Conservation (phyloP, 2,329 filamentous ascomycete genomes). For the Gyromitra esculenta region DNA sequence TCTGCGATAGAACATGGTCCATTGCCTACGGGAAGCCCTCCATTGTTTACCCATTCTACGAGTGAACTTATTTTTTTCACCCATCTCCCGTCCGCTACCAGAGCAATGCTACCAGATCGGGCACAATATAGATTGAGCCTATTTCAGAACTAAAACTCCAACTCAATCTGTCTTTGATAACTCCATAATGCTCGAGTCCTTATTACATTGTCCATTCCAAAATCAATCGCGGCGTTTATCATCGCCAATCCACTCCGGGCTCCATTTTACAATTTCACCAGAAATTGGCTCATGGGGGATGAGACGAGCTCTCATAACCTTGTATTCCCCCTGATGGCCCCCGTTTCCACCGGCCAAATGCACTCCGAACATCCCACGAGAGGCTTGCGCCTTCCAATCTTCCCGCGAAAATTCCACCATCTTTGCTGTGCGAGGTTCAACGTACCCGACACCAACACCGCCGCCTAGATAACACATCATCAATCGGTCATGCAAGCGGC, state of each 20-base stretch:
- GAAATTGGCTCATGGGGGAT: conserved; percentile 28
- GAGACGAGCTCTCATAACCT: background rate
- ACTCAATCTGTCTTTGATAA: background rate
- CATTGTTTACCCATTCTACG: background rate
- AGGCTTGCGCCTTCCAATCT: conserved; percentile 6
- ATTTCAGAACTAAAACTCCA: background rate
- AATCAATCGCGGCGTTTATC: conserved; percentile 17
- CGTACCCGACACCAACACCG: conserved; percentile 31
- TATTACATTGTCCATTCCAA: background rate
- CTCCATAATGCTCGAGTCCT: background rate
- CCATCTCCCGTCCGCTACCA: background rate
- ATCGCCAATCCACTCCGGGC: conserved; percentile 23
- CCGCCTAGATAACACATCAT: conserved; percentile 43
- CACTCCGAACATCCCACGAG: background rate
- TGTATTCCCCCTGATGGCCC: background rate
- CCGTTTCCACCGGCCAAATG: background rate
- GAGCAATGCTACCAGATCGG: background rate
- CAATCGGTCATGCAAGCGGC: conserved; percentile 20
- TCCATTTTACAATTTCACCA: conserved; percentile 31
- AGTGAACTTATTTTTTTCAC: background rate
- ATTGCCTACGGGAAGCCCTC: no score
- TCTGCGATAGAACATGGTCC: no score
- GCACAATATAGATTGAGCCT: background rate
- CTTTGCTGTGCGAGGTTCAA: conserved; percentile 15
- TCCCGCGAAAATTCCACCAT: background rate